Conservation (phyloP, 805 yeast species). For the Cyberlindnera sargentensis region DNA sequence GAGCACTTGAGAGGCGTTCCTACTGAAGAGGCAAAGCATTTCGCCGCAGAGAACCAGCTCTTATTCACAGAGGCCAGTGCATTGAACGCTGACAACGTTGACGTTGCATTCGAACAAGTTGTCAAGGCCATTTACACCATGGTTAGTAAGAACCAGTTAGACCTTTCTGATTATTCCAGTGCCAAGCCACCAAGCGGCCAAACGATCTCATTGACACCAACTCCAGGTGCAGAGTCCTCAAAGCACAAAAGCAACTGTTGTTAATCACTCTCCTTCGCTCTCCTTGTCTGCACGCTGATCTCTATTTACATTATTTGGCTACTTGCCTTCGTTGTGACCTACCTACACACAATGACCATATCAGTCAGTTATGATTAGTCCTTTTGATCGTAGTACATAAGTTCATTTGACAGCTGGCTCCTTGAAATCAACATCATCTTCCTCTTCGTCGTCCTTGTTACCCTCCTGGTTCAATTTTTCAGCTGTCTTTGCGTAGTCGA, state of each 20-base stretch:
- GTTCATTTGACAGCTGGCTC: constrained; percentile 19
- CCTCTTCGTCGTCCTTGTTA: constrained; percentile 40
- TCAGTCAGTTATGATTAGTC: too few species aligned
- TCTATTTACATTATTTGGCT: too few species aligned
- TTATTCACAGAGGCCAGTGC: constrained; percentile 96
- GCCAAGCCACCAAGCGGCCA: constrained; percentile 76
- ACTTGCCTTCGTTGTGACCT: too few species aligned
- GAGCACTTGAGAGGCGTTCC: constrained; percentile 94
- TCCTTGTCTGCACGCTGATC: too few species aligned
- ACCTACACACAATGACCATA: too few species aligned
- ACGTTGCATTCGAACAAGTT: constrained; percentile 86
- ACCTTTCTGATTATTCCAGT: constrained; percentile 65
- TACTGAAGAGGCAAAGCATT: constrained; percentile 93
- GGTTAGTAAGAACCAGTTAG: constrained; percentile 90
- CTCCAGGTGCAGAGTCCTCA: constrained; percentile 76
- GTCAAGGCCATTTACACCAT: constrained; percentile 90
- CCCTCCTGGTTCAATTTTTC: constrained; percentile 46
- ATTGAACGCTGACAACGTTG: constrained; percentile 89
- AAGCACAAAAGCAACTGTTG: constrained; percentile 54
- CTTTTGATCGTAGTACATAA: not conserved
- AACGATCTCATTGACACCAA: constrained; percentile 87
- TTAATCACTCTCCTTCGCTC: constrained; percentile 25
- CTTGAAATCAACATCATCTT: constrained; percentile 45
- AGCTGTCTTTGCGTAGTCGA: constrained; percentile 79
- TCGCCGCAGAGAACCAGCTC: constrained; percentile 87